Base-by-base conservation (phyloP, 108 stramenopile genomes). In the Nitzschia sp. region DNA sequence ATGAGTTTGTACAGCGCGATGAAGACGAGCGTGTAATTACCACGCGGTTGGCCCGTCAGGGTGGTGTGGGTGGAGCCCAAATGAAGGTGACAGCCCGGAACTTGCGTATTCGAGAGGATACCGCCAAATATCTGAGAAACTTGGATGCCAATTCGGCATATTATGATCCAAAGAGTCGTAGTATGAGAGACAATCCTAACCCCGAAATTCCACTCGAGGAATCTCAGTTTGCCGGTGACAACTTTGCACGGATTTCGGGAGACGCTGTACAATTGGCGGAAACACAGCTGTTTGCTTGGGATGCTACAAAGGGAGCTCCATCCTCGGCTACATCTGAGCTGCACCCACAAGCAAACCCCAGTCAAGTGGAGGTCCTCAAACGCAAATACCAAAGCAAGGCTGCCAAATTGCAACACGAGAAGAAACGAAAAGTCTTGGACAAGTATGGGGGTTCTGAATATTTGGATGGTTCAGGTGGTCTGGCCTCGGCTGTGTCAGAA, bases 11-110 rank as follows among this genome's bases (percentile, higher is more conserved):
- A 0, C 86, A 90, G 52, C 83, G 79, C 34, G 96, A 97, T 78
- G 86, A 79, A 48, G 89, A 91, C 70, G 87, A 69, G 51, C 91
- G 89, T 59, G 78, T 92, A 42, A 91, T 96, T 66, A 89, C 95
- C n/a, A 86, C 94, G 5, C 95, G 95, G 3, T 73, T 96, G n/a
- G 96, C 94, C 15, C 82, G 96, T 7, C 98, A 97, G 75, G 98
- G 98, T 55, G 98, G 96, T 71, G 93, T 98, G 24, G 96, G 98
- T 41, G 98, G 96, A 24, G 95, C 95, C 12, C 96, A 98, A 83
- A 97, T 97, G 97, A 97, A 94, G 77, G 93, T 95, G 14, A 97
- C 97, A 8, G 97, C 97, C 15, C 90, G 97, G 6, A 99, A 99
- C 72, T 84, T 99, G 10, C 90, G 99, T 40, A 97, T 98, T 70